phyloP scores from a whole-genome alignment of 2,329 filamentous ascomycete species.

The Pestalotiopsis sp. region DNA sequence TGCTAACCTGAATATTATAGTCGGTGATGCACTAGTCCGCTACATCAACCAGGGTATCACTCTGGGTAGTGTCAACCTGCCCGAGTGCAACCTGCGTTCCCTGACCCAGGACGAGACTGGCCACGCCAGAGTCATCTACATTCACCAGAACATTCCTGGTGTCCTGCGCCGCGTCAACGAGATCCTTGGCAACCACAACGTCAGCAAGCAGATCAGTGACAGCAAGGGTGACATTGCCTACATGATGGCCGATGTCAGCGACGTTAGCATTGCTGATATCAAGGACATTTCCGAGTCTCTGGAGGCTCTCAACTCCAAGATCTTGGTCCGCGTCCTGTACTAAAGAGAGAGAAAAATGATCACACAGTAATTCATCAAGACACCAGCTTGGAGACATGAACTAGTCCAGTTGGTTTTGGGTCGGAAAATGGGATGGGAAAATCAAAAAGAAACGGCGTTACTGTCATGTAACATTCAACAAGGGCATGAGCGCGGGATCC shows the following conservation, averaged over 20 bases:
- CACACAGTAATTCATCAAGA: not conserved
- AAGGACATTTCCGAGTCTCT: slow-evolving; percentile 83
- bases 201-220: slow-evolving; percentile 98
- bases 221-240: slow-evolving; percentile 93
- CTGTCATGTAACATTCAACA: slow-evolving; percentile 11
- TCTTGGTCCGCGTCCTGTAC: slow-evolving; percentile 42
- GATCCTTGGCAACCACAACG: slow-evolving; percentile 92
- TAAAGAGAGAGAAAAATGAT: slow-evolving; percentile 22
- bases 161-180: slow-evolving; percentile 95
- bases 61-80: slow-evolving; percentile 90
- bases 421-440: not conserved
- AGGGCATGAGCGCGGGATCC: not conserved
- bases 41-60: slow-evolving; percentile 97
- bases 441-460: not conserved
- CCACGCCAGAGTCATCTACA: slow-evolving; percentile 91
- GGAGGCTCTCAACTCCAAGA: slow-evolving; percentile 70
- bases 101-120: slow-evolving; percentile 87
- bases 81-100: slow-evolving; percentile 90
- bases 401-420: not conserved
- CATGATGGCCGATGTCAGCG: slow-evolving; percentile 95
- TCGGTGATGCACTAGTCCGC: slow-evolving; percentile 81
- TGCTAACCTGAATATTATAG: slow-evolving; percentile 42
- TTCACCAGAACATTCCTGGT: slow-evolving; percentile 95
- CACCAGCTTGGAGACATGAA: not conserved
- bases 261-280: slow-evolving; percentile 79